These are phyloP conservation scores for Marchantia polymorpha DNA, from an alignment of 225 moss, liverwort and hornwort genomes.

Conservation along the genomic window DNA sequence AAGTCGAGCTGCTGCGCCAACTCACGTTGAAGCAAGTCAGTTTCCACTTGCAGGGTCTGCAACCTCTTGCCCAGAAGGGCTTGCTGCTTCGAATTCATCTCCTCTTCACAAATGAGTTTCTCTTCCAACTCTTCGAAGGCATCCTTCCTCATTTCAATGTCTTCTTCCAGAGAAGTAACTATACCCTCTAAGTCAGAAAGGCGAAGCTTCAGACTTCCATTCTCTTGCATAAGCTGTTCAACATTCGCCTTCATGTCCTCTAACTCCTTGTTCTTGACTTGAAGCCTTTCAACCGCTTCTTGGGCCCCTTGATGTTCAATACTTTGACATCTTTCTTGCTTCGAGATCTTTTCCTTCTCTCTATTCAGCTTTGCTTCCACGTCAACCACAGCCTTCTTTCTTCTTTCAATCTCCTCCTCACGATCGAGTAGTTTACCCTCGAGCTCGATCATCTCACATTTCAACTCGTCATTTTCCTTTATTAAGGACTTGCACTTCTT, in stretches of 20 bases:
- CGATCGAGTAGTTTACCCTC: conserved; percentile 12
- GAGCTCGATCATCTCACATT: conserved; percentile 11
- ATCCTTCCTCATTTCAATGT: background rate
- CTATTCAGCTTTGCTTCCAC: conserved; percentile 6
- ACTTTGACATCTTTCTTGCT: background rate
- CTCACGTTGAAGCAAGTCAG: background rate
- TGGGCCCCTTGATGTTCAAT: background rate
- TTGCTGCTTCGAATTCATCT: background rate
- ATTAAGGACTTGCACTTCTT: background rate
- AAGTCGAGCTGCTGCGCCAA: background rate
- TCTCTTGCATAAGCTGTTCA: background rate
- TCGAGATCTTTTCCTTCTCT: conserved; percentile 2
- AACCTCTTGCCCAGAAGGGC: conserved; percentile 2
- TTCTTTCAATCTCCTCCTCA: conserved; percentile 3
- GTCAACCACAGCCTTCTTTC: background rate
- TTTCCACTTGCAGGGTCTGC: background rate
- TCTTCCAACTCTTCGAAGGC: background rate
- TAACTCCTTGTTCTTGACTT: background rate
- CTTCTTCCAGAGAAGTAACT: background rate
- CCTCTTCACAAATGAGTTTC: background rate
- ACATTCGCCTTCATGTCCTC: background rate
- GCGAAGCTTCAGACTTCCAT: conserved; percentile 5
- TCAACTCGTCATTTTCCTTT: conserved; percentile 23
- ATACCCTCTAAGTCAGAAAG: background rate
- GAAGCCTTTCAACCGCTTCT: background rate